Evolutionary conservation across 345 rosid genomes (phyloP).

Genomic region (Erysimum cheiranthoides): DNA sequence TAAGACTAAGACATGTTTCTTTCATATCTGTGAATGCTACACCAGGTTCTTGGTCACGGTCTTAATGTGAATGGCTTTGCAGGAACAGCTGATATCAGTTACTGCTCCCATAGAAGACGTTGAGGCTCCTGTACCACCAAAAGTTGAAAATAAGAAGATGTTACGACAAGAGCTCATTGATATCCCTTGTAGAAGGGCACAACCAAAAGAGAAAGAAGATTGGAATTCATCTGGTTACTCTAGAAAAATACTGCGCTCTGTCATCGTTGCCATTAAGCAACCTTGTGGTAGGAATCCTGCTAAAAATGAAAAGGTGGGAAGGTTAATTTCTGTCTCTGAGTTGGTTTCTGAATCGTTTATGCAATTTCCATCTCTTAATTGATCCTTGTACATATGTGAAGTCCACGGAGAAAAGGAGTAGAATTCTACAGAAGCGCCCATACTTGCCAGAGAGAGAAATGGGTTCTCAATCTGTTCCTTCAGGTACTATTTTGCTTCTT

Average conservation of each 20-base stretch:
- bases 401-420: conserved; percentile 19
- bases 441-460: conserved; percentile 38
- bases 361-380: conserved; percentile 18
- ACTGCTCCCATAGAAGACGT: conserved; percentile 25
- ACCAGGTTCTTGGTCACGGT: conserved; percentile 17
- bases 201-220: conserved; percentile 11
- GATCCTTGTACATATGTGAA: conserved; percentile 12
- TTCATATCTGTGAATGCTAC: conserved; percentile 17
- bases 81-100: conserved; percentile 34
- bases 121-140: conserved; percentile 34
- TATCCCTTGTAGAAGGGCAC: conserved; percentile 30
- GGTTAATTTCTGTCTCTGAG: conserved; percentile 15
- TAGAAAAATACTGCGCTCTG: conserved; percentile 33
- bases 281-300: conserved; percentile 31
- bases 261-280: conserved; percentile 33
- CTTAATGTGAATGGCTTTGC: conserved; percentile 18
- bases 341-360: conserved; percentile 15
- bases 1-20: conserved; percentile 27
- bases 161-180: conserved; percentile 31
- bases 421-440: conserved; percentile 18
- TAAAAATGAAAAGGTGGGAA: conserved; percentile 45
- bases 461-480: conserved; percentile 21
- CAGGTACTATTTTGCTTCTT: conserved; percentile 39
- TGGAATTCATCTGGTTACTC: conserved; percentile 31
- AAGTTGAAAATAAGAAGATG: conserved; percentile 16